Conservation (phyloP, 805 yeast species). For the Ogataea henricii region DNA sequence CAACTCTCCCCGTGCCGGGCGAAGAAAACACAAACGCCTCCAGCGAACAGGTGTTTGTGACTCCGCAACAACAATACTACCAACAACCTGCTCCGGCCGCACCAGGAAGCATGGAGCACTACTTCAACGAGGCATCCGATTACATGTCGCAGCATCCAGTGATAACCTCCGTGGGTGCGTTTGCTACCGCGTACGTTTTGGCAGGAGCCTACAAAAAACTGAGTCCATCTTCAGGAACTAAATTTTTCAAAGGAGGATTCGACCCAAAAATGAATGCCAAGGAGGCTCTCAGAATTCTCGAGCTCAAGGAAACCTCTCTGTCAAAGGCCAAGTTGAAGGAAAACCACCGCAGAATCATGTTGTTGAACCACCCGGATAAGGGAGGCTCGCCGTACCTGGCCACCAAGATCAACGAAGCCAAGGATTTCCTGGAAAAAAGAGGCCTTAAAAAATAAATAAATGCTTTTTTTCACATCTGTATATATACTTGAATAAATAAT, state of each 20-base stretch:
- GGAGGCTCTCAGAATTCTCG: constrained; percentile 86
- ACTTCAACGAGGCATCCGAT: constrained; percentile 59
- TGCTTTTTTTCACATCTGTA: background rate
- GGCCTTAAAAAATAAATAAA: constrained; percentile 42
- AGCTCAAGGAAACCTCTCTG: constrained; percentile 65
- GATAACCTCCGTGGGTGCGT: constrained; percentile 67
- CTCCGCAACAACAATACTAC: constrained; percentile 26
- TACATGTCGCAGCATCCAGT: constrained; percentile 78
- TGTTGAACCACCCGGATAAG: constrained; percentile 90
- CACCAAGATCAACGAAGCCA: constrained; percentile 90
- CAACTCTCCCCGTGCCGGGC: constrained; percentile 59
- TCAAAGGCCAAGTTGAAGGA: constrained; percentile 69
- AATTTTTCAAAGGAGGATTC: constrained; percentile 84
- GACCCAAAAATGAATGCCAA: constrained; percentile 86
- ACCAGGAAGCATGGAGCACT: constrained; percentile 54
- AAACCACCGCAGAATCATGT: constrained; percentile 80
- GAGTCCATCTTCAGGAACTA: constrained; percentile 65
- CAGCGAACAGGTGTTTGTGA: constrained; percentile 12
- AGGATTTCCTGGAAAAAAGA: constrained; percentile 72
- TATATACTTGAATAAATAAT: constrained; percentile 1
- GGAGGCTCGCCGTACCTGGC: constrained; percentile 92
- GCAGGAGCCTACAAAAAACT: constrained; percentile 68
- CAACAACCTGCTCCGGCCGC: constrained; percentile 27
- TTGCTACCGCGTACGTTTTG: constrained; percentile 60
- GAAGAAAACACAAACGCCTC: constrained; percentile 33